These are phyloP conservation scores for Cercospora citrullina DNA, from an alignment of 2,329 filamentous ascomycete genomes.

Conservation along the genomic window DNA sequence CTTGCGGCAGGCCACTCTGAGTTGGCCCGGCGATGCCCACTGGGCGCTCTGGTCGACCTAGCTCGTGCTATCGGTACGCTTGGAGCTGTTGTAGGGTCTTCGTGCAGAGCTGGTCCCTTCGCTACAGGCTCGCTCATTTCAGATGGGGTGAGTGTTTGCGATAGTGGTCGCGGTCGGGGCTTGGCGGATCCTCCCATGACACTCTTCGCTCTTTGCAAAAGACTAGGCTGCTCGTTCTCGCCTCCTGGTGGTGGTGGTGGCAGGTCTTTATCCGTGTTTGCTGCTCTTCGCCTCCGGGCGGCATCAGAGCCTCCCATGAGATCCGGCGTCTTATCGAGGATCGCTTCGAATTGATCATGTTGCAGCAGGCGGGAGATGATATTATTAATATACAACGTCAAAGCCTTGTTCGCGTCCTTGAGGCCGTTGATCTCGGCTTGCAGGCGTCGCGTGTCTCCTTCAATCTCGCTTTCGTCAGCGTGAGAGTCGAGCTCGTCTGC, in stretches of 20 bases:
- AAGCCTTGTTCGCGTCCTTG: conserved; percentile 94
- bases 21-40: conserved; percentile 46
- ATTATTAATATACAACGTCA: conserved; percentile 98
- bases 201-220: conserved; percentile 62
- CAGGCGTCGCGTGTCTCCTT: conserved; percentile 63
- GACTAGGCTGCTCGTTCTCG: conserved; percentile 46
- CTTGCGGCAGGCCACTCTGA: conserved; percentile 56
- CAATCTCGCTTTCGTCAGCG: conserved; percentile 55
- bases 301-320: conserved; percentile 51
- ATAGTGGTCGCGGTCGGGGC: conserved; percentile 37
- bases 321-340: conserved; percentile 77
- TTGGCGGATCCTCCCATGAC: conserved; percentile 48
- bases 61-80: conserved; percentile 68
- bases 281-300: conserved; percentile 20
- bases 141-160: conserved; percentile 30
- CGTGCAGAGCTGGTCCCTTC: conserved; percentile 28
- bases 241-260: conserved; percentile 70
- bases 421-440: conserved; percentile 76
- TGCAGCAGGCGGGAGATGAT: conserved; percentile 94
- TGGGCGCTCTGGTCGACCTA: conserved; percentile 45
- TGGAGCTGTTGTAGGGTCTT: conserved; percentile 72
- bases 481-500: conserved; percentile 83
- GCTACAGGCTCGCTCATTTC: conserved; percentile 2
- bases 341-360: conserved; percentile 92
- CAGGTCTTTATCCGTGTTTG: conserved; percentile 76